These are phyloP conservation scores for Striga asiatica DNA, from an alignment of 257 asterid species.

Conservation along the genomic window DNA sequence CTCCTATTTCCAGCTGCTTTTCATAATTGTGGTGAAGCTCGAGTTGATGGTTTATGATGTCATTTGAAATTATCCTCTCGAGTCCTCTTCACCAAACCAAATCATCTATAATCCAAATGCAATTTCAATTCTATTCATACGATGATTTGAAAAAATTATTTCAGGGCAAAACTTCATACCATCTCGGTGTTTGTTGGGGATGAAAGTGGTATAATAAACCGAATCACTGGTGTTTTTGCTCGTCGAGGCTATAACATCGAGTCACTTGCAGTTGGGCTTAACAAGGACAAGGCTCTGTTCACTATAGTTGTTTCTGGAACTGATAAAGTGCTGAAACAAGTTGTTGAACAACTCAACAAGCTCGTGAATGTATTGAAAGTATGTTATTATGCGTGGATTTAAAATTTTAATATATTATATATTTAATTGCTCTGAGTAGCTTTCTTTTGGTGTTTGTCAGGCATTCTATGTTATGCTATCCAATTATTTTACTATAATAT, in stretches of 20 bases:
- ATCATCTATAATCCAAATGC: background rate
- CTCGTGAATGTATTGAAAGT: slow-evolving; percentile 78
- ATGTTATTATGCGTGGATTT: slow-evolving; percentile 4
- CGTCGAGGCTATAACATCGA: slow-evolving; percentile 83
- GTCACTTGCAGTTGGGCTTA: slow-evolving; percentile 87
- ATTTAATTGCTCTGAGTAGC: background rate
- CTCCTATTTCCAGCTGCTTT: too few relatives aligned
- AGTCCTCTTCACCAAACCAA: background rate
- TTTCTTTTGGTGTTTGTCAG: background rate
- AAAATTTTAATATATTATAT: background rate
- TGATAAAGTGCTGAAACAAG: slow-evolving; percentile 58
- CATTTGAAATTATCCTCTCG: background rate
- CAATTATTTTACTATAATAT: background rate
- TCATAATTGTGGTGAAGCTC: background rate
- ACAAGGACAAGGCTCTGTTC: slow-evolving; percentile 76
- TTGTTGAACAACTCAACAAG: slow-evolving; percentile 74
- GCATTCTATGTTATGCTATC: background rate
- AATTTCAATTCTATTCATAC: background rate
- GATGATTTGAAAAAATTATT: slow-evolving; percentile 9
- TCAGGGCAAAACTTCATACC: slow-evolving; percentile 59
- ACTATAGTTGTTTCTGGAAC: slow-evolving; percentile 83
- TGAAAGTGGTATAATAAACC: slow-evolving; percentile 82
- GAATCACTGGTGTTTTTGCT: slow-evolving; percentile 88
- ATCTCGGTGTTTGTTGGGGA: slow-evolving; percentile 86
- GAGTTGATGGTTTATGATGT: background rate